Base-by-base conservation (phyloP, 2,329 filamentous ascomycete genomes). In the Cordyceps tenuipes region DNA sequence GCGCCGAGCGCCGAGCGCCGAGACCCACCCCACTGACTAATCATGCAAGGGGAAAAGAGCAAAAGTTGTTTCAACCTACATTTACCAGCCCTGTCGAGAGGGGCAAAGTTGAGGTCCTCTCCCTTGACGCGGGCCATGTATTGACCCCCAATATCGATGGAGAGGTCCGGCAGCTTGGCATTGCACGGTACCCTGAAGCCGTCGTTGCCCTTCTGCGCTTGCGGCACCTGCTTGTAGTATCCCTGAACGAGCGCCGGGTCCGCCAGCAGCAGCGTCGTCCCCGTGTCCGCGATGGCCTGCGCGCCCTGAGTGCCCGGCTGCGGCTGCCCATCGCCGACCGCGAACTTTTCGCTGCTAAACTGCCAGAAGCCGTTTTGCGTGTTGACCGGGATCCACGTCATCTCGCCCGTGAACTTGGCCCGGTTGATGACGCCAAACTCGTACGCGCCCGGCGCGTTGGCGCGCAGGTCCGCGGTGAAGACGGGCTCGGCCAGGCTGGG, bases 351-450 rank as follows among this genome's bases (percentile, higher is more conserved):
- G 39, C 84, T 83, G 15, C 77, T 63, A 29, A 70, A 69, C 61
- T 68, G 65, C 88, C 88, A 91, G 76, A 86, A 90, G 9, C 88
- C 88, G 36, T 77, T 73, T 12, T 77, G 78, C 19, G 77, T 77
- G 72, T 89, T 81, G 67, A 89, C 77, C 36, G 79, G 77, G 50
- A 85, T 75, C 71, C 82, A 88, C 15, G 79, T 72, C 69, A 91
- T 77, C 9, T 78, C 67, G 51, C 87, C 87, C 7, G 71, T 74
- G 70, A 87, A 88, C 68, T 87, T 85, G 64, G 72, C 73, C 0
- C 66, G 66, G 70, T 91, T 86, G 67, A 91, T 82, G 62, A 71
- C 75, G 63, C 88, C 88, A 66, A 91, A 91, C 66, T 89, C 84
- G 73, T 89, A 91, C 47, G 82, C 77, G 48, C 87, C 87, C 1